Evolutionary conservation across 805 yeast species (phyloP).

Genomic region (Candida koratica): DNA sequence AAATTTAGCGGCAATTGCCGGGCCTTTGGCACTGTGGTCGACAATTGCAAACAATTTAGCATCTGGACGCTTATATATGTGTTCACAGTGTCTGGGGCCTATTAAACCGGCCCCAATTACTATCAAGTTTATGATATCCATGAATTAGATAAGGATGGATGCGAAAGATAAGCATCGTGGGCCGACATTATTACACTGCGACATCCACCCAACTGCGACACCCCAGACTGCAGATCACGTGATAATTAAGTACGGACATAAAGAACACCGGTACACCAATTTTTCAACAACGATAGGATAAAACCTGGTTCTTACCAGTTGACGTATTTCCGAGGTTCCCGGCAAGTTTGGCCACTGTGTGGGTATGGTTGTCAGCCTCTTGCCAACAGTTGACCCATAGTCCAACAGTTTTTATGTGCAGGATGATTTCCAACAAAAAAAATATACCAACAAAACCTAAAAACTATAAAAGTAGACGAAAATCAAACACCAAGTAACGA

Average conservation of each 20-base stretch:
- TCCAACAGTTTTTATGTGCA: conserved; percentile 7
- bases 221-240: too few species aligned
- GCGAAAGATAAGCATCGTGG: conserved; percentile 3
- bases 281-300: too few species aligned
- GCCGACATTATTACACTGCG: too few species aligned
- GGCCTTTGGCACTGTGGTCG: conserved; percentile 31
- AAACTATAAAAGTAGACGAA: conserved; percentile 4
- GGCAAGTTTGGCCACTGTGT: too few species aligned
- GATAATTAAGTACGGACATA: too few species aligned
- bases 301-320: too few species aligned
- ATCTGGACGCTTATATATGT: conserved; percentile 22
- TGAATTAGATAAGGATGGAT: background rate
- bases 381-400: background rate
- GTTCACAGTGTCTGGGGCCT: conserved; percentile 41
- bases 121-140: conserved; percentile 5
- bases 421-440: conserved; percentile 7
- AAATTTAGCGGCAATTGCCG: conserved; percentile 26
- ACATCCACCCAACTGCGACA: too few species aligned
- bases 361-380: background rate
- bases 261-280: too few species aligned
- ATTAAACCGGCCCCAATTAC: conserved; percentile 35
- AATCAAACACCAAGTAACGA: background rate
- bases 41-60: conserved; percentile 31
- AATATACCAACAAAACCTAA: conserved; percentile 7
- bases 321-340: too few species aligned